These are phyloP conservation scores for Hydrangea macrophylla DNA, from an alignment of 148 eudicot genomes.

Conservation along the genomic window DNA sequence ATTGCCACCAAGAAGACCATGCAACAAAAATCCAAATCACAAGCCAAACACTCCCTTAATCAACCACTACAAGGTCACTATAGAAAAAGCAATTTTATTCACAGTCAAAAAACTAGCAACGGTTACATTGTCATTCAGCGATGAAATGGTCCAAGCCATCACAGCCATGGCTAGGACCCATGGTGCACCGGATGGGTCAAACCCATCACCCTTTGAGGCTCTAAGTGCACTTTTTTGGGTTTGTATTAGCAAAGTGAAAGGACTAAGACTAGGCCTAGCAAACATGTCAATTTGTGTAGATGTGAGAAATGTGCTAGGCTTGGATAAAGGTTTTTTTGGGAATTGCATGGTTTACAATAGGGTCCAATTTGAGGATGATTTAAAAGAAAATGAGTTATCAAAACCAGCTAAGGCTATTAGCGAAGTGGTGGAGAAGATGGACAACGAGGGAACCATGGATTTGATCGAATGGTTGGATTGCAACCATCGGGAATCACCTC, in stretches of 20 bases:
- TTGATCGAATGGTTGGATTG: constrained; percentile 53
- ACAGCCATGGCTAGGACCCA: constrained; percentile 24
- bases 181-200: background rate
- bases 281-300: constrained; percentile 56
- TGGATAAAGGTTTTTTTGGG: constrained; percentile 65
- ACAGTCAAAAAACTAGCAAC: constrained; percentile 21
- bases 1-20: constrained; percentile 34
- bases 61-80: constrained; percentile 38
- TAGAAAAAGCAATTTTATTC: constrained; percentile 17
- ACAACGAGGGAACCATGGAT: constrained; percentile 33
- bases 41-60: constrained; percentile 30
- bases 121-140: constrained; percentile 33
- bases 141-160: constrained; percentile 45
- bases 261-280: constrained; percentile 25
- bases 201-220: constrained; percentile 37
- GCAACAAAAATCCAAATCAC: constrained; percentile 2
- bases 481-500: constrained; percentile 11
- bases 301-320: constrained; percentile 34
- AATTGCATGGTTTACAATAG: constrained; percentile 55
- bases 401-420: constrained; percentile 30
- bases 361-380: constrained; percentile 28
- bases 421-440: constrained; percentile 33
- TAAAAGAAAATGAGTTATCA: constrained; percentile 23
- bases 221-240: constrained; percentile 52
- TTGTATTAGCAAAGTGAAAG: constrained; percentile 46